phyloP scores from a whole-genome alignment of 306 rosid genomes.

The Lathyrus sativus region DNA sequence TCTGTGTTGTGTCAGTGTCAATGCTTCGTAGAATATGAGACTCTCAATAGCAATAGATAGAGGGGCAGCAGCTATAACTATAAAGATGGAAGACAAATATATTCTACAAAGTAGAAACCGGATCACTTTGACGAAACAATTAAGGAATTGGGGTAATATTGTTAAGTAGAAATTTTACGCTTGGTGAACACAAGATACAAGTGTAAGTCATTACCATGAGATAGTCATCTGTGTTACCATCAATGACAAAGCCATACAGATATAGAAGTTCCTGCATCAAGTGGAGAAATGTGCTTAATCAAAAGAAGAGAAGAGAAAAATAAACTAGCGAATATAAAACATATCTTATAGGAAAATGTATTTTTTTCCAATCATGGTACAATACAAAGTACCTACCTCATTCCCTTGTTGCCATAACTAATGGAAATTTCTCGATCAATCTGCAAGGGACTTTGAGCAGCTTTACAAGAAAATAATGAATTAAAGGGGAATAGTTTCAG shows the following conservation, averaged over 20 bases:
- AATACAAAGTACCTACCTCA: conserved; percentile 68
- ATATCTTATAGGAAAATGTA: too few species aligned
- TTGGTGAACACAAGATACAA: conserved; percentile 24
- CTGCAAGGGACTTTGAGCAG: conserved; percentile 57
- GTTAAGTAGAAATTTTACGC: conserved; percentile 20
- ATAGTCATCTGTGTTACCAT: conserved; percentile 85
- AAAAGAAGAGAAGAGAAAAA: conserved; percentile 14
- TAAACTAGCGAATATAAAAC: conserved; percentile 28
- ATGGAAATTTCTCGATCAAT: conserved; percentile 69
- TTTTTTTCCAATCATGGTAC: conserved; percentile 8
- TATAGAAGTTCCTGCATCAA: conserved; percentile 88
- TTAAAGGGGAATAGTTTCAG: conserved; percentile 28
- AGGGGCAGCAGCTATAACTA: too few species aligned
- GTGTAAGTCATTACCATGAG: conserved; percentile 74
- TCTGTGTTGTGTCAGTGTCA: too few species aligned
- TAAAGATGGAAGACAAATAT: too few species aligned
- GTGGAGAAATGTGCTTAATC: conserved; percentile 32
- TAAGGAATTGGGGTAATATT: conserved; percentile 17
- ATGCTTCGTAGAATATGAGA: too few species aligned
- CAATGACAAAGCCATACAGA: conserved; percentile 82
- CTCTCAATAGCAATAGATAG: too few species aligned
- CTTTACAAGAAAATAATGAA: conserved; percentile 53
- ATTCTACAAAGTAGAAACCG: background rate
- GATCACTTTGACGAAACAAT: conserved; percentile 11
- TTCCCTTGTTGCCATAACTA: conserved; percentile 91